Conservation (phyloP, 2,329 filamentous ascomycete genomes). For the Amesomyces nigricolor region DNA sequence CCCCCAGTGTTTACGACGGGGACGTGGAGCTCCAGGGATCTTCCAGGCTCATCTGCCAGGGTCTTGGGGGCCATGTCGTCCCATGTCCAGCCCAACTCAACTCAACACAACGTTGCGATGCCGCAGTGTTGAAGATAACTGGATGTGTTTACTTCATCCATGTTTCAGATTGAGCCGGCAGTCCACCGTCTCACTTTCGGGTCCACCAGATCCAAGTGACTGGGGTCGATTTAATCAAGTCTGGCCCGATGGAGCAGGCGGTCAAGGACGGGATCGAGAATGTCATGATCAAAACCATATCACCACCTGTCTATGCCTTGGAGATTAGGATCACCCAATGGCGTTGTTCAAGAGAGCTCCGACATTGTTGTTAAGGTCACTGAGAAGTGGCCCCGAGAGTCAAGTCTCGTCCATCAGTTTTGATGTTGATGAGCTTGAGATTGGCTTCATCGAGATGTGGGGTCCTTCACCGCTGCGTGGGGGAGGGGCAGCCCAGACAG, state of each 20-base stretch:
- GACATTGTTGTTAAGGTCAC: no score
- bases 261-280: no score
- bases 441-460: neutral
- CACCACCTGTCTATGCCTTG: no score
- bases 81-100: no score
- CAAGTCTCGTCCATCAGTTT: neutral
- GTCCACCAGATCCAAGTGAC: neutral
- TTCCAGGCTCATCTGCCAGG: conserved; percentile 4
- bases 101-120: no score
- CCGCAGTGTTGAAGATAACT: neutral
- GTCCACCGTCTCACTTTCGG: neutral
- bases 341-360: no score
- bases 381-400: no score
- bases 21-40: neutral
- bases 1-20: neutral
- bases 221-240: neutral
- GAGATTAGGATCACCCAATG: no score
- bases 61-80: neutral
- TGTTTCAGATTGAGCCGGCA: conserved; percentile 8
- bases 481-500: neutral
- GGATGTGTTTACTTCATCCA: neutral
- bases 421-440: neutral
- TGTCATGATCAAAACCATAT: no score
- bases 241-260: no score
- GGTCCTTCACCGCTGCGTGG: neutral